A percentile compares a stretch with the other conserved stretches of the same genome.
These are phyloP conservation scores for Ogataea trehaloabstinens DNA, from an alignment of 805 yeast genomes.

Conservation along the genomic window DNA sequence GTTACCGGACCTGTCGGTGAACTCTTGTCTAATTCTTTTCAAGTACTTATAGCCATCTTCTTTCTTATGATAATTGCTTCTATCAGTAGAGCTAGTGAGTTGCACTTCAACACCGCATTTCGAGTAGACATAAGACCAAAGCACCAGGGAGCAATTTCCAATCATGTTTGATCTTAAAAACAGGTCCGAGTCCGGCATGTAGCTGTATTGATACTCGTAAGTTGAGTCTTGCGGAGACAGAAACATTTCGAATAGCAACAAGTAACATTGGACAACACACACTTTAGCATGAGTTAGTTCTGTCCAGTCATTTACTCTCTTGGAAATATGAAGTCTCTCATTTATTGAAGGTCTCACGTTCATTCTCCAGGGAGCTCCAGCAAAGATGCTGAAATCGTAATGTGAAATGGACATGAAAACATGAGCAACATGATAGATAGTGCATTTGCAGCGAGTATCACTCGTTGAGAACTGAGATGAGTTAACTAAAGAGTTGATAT, in stretches of 20 bases:
- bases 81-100: conserved; percentile 16
- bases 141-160: conserved; percentile 39
- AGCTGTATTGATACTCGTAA: conserved; percentile 41
- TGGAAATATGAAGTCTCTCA: conserved; percentile 44
- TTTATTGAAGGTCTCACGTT: conserved; percentile 59
- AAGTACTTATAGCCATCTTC: conserved; percentile 54
- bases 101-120: conserved; percentile 45
- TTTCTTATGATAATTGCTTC: conserved; percentile 10
- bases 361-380: conserved; percentile 83
- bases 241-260: conserved; percentile 61
- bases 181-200: conserved; percentile 53
- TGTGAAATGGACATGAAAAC: conserved; percentile 69
- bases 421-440: conserved; percentile 72
- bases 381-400: conserved; percentile 72
- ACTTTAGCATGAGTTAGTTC: conserved; percentile 45
- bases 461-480: conserved; percentile 32
- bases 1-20: conserved; percentile 34
- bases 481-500: conserved; percentile 23
- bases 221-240: conserved; percentile 48
- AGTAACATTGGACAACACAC: conserved; percentile 58
- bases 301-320: conserved; percentile 54
- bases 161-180: conserved; percentile 43
- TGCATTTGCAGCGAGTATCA: conserved; percentile 57
- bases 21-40: conserved; percentile 44
- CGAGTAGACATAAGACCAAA: conserved; percentile 53